These are phyloP conservation scores for Colletotrichum noveboracense DNA, from an alignment of 2,329 filamentous ascomycete genomes.

Conservation along the genomic window DNA sequence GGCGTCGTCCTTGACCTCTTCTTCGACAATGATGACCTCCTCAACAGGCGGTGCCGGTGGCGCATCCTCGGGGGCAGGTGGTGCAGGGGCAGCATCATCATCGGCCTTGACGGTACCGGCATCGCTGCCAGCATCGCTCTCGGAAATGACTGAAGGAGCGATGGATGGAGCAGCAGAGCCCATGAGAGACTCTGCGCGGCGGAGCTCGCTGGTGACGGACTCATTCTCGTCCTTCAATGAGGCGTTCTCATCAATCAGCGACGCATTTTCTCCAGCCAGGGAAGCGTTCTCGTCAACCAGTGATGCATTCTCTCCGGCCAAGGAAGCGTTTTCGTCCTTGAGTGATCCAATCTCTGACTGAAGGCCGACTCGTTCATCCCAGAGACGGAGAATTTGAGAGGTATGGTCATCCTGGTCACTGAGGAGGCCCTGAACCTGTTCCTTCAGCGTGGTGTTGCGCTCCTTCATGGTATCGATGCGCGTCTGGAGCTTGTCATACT, in stretches of 20 bases:
- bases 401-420: conserved; percentile 20
- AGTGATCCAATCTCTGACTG: conserved; percentile 13
- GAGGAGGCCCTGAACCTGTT: conserved; percentile 11
- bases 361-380: conserved; percentile 14
- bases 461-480: conserved; percentile 14
- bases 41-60: neutral
- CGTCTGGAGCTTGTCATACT: conserved; percentile 19
- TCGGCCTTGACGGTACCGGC: conserved; percentile 13
- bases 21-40: neutral
- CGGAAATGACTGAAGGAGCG: neutral
- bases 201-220: conserved; percentile 15
- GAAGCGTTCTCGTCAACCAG: neutral
- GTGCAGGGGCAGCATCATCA: neutral
- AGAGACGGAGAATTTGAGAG: conserved; percentile 16
- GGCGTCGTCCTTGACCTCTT: neutral
- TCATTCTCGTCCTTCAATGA: conserved; percentile 20
- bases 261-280: neutral
- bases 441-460: conserved; percentile 12
- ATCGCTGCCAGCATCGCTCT: conserved; percentile 14
- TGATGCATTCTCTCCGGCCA: neutral
- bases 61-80: neutral
- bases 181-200: conserved; percentile 14
- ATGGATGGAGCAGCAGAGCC: conserved; percentile 3
- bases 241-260: neutral
- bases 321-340: conserved; percentile 14